Base-by-base conservation (phyloP, 345 rosid species). In the Anacardium occidentale region DNA sequence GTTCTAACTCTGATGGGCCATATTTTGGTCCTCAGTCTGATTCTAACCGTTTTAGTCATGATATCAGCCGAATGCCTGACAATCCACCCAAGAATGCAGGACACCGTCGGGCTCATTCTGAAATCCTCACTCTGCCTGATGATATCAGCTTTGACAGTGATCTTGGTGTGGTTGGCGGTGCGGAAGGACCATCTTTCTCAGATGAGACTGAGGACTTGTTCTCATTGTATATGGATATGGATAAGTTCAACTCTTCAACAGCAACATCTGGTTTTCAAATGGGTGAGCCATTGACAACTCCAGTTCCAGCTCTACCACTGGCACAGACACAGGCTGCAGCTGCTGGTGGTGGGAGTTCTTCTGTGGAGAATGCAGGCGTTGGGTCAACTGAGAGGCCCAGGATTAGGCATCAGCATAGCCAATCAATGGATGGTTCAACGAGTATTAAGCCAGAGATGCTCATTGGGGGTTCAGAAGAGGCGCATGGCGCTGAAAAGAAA, bases 21-120 rank as follows among this genome's bases (percentile, higher is more conserved):
- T 73, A 75, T 64, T 75, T 79, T 10, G 82, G 84, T 69, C 89
- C 78, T 74, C 84, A 82, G 24, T 77, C 89, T 12, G 91, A 89
- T 59, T 71, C 89, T 40, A 85, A 73, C 60, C 72, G 80, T 7
- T 85, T 87, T 73, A 86, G 94, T 77, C 88, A 88, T 77, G 98
- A 91, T 73, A 82, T 93, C 44, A 91, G 94, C 80, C 86, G 88
- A 76, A 90, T 95, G 98, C 80, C 89, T 0, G 98, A 93, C 78
- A 85, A 89, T 48, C 98, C 98, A 21, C 87, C 86, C 0, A 93
- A 83, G 94, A 88, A 88, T 52, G 50, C 84, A 44, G 96, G 99
- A n/a, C 99, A 95, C 21, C 93, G 99, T 24, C 89, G 99, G 34
- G 94, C 97, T 58, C 98, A 92, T 76, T 95, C 99, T 0, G 99